Percentiles rank a stretch among this genome's conserved stretches.
These are phyloP conservation scores for Trichophyton equinum DNA, from an alignment of 2,329 filamentous ascomycete species.

Conservation along the genomic window DNA sequence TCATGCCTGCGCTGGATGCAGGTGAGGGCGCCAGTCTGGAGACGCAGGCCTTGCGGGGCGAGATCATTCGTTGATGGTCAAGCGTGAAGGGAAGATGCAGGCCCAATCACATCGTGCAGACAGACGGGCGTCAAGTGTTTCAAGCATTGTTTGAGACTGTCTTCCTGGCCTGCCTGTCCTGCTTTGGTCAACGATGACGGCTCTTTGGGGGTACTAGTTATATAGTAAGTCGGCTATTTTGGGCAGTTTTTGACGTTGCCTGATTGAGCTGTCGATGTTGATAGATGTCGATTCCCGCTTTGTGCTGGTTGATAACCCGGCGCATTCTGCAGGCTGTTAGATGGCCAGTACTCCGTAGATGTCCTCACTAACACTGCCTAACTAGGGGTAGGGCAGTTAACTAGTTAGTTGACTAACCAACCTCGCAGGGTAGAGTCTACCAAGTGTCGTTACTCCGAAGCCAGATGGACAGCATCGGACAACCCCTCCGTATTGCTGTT, in stretches of 20 bases:
- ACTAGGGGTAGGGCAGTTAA: too few relatives aligned
- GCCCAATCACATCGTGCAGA: not conserved
- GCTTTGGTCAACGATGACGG: not conserved
- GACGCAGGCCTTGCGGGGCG: not conserved
- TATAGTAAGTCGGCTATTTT: not conserved
- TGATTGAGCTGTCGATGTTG: too few relatives aligned
- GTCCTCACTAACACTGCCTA: too few relatives aligned
- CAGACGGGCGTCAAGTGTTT: not conserved
- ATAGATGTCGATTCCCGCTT: too few relatives aligned
- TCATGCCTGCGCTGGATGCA: not conserved
- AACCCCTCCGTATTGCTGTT: too few relatives aligned
- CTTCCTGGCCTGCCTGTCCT: not conserved
- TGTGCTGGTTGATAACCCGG: too few relatives aligned
- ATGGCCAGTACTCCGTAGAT: too few relatives aligned
- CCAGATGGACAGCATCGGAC: too few relatives aligned
- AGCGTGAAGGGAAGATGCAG: not conserved
- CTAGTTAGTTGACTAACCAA: not conserved
- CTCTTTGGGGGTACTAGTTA: not conserved
- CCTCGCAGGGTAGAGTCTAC: not conserved
- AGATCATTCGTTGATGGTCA: not conserved
- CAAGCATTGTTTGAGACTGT: not conserved
- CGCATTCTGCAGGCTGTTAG: too few relatives aligned
- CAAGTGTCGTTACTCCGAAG: too few relatives aligned
- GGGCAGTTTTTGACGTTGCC: too few relatives aligned
- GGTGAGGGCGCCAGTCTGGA: slow-evolving; percentile 1